Evolutionary conservation across 2,329 filamentous ascomycete species (phyloP).

Genomic region (Huntiella savannae): DNA sequence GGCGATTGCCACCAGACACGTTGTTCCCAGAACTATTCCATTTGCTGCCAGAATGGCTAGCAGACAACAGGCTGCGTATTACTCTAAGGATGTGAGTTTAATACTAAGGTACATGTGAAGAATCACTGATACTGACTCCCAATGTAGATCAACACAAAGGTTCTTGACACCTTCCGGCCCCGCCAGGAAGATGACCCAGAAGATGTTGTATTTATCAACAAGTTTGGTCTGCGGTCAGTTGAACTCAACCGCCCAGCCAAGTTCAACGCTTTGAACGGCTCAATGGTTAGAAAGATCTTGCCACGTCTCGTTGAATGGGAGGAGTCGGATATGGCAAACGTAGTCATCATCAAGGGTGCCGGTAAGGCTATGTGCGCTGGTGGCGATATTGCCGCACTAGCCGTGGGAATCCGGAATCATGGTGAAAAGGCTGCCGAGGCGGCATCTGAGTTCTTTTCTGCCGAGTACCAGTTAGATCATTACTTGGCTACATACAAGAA

Average conservation of each 20-base stretch:
- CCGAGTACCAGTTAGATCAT: slow-evolving; percentile 94
- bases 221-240: slow-evolving; percentile 77
- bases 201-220: slow-evolving; percentile 81
- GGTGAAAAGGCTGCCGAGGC: slow-evolving; percentile 36
- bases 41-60: slow-evolving; percentile 49
- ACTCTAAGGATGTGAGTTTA: slow-evolving; percentile 6
- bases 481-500: slow-evolving; percentile 84
- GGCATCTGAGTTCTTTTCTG: slow-evolving; percentile 71
- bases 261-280: slow-evolving; percentile 78
- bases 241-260: slow-evolving; percentile 88
- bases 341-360: slow-evolving; percentile 78
- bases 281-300: slow-evolving; percentile 89
- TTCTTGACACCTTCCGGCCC: slow-evolving; percentile 1
- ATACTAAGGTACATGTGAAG: background rate
- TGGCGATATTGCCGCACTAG: slow-evolving; percentile 71
- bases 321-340: slow-evolving; percentile 83
- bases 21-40: slow-evolving; percentile 42
- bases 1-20: slow-evolving; percentile 25
- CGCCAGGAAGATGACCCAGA: slow-evolving; percentile 42
- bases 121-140: background rate
- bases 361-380: slow-evolving; percentile 85
- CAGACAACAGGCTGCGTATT: slow-evolving; percentile 5
- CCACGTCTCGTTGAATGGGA: slow-evolving; percentile 83
- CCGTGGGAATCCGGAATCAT: slow-evolving; percentile 49
- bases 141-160: background rate